Conservation (phyloP, 78 protist species). For the Dictyostelium brefeldianum region DNA sequence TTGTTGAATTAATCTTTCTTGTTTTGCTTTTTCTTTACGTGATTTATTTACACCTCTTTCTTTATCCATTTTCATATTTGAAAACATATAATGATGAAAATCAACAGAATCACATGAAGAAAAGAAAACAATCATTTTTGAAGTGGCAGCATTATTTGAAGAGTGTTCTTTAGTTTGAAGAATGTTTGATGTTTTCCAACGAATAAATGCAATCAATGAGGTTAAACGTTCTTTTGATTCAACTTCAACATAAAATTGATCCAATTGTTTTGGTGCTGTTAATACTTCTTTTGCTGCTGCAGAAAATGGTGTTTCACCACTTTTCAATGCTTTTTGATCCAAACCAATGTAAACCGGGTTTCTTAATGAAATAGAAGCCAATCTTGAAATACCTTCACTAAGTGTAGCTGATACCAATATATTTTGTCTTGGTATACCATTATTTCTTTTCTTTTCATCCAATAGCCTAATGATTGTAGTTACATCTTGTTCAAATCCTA, state of each 20-base stretch:
- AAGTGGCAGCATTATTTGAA: background rate
- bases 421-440: slow-evolving; percentile 43
- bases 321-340: slow-evolving; percentile 11
- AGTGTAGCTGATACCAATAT: slow-evolving; percentile 91
- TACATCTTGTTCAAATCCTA: slow-evolving; percentile 90
- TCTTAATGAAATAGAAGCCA: slow-evolving; percentile 81
- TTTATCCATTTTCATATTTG: slow-evolving; percentile 90
- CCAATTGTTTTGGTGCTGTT: slow-evolving; percentile 66
- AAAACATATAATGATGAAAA: slow-evolving; percentile 95
- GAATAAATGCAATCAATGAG: slow-evolving; percentile 55
- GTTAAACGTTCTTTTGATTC: slow-evolving; percentile 71
- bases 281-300: background rate
- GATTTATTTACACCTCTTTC: slow-evolving; percentile 35
- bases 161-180: background rate
- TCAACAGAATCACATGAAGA: slow-evolving; percentile 89
- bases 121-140: slow-evolving; percentile 91
- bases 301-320: background rate
- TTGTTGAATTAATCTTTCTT: slow-evolving; percentile 12
- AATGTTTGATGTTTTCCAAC: slow-evolving; percentile 59
- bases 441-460: slow-evolving; percentile 51
- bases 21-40: background rate
- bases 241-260: slow-evolving; percentile 74
- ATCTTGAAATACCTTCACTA: slow-evolving; percentile 87
- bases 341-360: slow-evolving; percentile 68
- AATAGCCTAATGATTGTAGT: slow-evolving; percentile 48